Base-by-base conservation (phyloP, 768 basidiomycete species). In the Udeniomyces megalosporus region DNA sequence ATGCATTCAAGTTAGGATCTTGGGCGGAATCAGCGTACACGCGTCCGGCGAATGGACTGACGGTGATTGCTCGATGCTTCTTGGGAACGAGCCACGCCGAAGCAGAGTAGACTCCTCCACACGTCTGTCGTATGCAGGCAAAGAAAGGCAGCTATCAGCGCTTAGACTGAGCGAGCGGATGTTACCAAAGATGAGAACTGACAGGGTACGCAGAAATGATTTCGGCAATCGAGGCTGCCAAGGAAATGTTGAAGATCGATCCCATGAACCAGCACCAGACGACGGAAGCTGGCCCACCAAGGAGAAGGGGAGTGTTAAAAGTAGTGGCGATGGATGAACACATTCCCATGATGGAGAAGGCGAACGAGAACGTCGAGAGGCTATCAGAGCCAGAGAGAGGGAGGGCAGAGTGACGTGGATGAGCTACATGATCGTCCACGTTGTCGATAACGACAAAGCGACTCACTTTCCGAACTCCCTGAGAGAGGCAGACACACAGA, bases 261-360 rank as follows among this genome's bases (percentile, higher is more conserved):
- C 63, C 63, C 67, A 68, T 61, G 54, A 62, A 44, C 60, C 59
- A 63, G 60, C 66, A 60, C 66, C 85, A 84, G 71, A 77, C 67
- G 62, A 84, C 84, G 42, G 82, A 81, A 55, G 84, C 75, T 20
- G 84, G 84, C 6, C 84, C 84, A 15, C 84, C 84, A 6, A 82
- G 76, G 17, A 80, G 75, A 14, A 86, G 73, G 0, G 84, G 85
- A 4, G 84, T 84, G 67, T 85, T 83, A 77, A 87, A 84, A 1
- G 85, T 86, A 28, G 84, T 86, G 2, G 84, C 82, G 48, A 87
- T 79, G 69, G 82, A 83, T 0, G 84, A 85, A 74, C 83, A 85
- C 50, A 87, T 74, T 45, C 84, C 85, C 85, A 86, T 85, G 66
- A 85, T 86, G 69, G 17, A 29, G 48, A 59, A 49, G 12, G 58